These are phyloP conservation scores for Orbilia blumenaviensis DNA, from an alignment of 2,329 filamentous ascomycete species.

Conservation along the genomic window DNA sequence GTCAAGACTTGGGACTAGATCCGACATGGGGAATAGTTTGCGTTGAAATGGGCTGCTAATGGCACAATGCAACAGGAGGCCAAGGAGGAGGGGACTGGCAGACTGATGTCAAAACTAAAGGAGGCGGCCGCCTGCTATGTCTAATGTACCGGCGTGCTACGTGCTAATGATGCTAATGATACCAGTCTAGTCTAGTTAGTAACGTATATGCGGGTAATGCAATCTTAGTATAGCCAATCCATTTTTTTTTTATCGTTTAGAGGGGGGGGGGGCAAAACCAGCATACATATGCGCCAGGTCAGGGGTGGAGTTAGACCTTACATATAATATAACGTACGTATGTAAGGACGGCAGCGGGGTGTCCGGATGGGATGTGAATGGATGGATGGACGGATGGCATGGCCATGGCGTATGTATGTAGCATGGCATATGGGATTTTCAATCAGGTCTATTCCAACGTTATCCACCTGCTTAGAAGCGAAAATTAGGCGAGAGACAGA, in stretches of 20 bases:
- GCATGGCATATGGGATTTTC: background rate
- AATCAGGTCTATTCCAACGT: background rate
- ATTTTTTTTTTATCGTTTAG: too few relatives aligned
- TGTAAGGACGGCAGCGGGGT: too few relatives aligned
- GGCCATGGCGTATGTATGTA: background rate
- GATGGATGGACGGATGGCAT: too few relatives aligned
- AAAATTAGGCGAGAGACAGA: constrained; percentile 51
- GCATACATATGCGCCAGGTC: too few relatives aligned
- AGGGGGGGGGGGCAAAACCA: too few relatives aligned
- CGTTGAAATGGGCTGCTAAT: constrained; percentile 9
- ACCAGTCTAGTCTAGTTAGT: too few relatives aligned
- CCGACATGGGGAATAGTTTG: constrained; percentile 24
- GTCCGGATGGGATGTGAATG: too few relatives aligned
- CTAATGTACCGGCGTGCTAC: background rate
- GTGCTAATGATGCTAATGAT: too few relatives aligned
- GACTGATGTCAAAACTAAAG: constrained; percentile 25
- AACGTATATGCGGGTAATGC: too few relatives aligned
- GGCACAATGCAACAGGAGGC: constrained; percentile 15
- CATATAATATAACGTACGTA: too few relatives aligned
- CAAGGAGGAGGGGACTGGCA: background rate
- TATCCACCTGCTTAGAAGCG: constrained; percentile 53
- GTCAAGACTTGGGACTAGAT: constrained; percentile 60
- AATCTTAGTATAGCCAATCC: too few relatives aligned
- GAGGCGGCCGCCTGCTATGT: background rate
- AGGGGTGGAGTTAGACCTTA: too few relatives aligned